phyloP scores from a whole-genome alignment of 1,284 basidiomycete species.

The Filobasidium uniguttulatum region DNA sequence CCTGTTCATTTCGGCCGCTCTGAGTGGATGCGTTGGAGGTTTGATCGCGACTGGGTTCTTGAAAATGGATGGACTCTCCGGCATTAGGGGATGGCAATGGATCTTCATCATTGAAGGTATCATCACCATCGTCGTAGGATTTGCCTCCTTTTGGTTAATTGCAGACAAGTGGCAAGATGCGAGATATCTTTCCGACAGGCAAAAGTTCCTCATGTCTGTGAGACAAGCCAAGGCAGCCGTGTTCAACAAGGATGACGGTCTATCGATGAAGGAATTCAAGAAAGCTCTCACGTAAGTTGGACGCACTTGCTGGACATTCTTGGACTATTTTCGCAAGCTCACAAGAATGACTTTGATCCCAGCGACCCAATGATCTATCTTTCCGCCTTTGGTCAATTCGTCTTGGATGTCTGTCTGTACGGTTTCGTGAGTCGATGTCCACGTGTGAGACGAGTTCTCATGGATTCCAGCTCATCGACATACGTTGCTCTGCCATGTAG shows the following conservation, averaged over 20 bases:
- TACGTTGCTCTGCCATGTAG: no score
- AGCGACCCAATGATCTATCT: constrained; percentile 8
- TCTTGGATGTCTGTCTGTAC: not conserved
- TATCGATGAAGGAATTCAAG: not conserved
- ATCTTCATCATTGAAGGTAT: not conserved
- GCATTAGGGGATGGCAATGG: not conserved
- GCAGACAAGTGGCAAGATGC: not conserved
- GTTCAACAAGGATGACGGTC: not conserved
- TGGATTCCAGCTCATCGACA: no score
- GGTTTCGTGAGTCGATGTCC: not conserved
- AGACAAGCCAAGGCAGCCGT: not conserved
- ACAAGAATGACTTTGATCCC: not conserved
- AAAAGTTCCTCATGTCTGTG: not conserved
- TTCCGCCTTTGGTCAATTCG: constrained; percentile 2
- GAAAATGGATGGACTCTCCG: constrained; percentile 14
- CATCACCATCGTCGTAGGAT: not conserved
- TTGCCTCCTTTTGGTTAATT: not conserved
- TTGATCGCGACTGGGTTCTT: constrained; percentile 19
- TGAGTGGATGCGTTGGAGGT: constrained; percentile 25
- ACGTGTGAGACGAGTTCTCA: no score
- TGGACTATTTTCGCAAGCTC: not conserved
- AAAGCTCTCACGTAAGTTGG: not conserved
- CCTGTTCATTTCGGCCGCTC: constrained; percentile 23
- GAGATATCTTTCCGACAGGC: not conserved
- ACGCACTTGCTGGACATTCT: no score